These are phyloP conservation scores for Miscanthus lutarioriparius DNA, from an alignment of 176 grass and related monocot species.

Conservation along the genomic window DNA sequence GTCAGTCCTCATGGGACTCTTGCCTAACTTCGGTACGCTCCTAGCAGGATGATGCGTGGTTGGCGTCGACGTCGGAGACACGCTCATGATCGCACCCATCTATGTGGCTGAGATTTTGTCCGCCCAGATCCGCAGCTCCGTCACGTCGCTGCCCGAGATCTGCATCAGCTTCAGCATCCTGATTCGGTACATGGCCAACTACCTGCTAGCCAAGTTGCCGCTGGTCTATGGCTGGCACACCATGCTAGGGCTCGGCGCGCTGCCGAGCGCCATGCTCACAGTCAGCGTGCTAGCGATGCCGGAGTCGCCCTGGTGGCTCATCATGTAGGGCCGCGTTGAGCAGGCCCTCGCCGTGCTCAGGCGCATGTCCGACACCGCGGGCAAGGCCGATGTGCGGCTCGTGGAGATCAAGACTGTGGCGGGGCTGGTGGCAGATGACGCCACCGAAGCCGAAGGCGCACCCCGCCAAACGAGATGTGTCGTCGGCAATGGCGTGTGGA, in stretches of 20 bases:
- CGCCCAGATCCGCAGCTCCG: constrained; percentile 22
- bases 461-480: background rate
- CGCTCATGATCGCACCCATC: constrained; percentile 56
- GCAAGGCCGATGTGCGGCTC: constrained; percentile 42
- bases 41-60: constrained; percentile 45
- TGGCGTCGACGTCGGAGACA: constrained; percentile 55
- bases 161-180: constrained; percentile 64
- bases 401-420: constrained; percentile 38
- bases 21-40: constrained; percentile 37
- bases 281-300: constrained; percentile 38
- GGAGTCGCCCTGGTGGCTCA: constrained; percentile 55
- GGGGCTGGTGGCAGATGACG: background rate
- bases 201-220: constrained; percentile 42
- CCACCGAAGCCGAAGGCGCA: too few species aligned
- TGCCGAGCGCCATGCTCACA: constrained; percentile 35
- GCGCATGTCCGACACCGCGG: background rate
- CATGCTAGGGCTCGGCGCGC: constrained; percentile 45
- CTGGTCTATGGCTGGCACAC: constrained; percentile 44
- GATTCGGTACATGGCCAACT: constrained; percentile 51
- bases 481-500: constrained; percentile 48
- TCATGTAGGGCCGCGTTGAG: constrained; percentile 32
- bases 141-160: constrained; percentile 55
- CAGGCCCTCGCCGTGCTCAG: constrained; percentile 32
- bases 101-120: constrained; percentile 52
- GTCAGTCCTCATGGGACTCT: constrained; percentile 46